Percentiles rank a stretch among this genome's conserved stretches.
Evolutionary conservation across 352 stramenopile species (phyloP).

Genomic region (Pythium sp.): DNA sequence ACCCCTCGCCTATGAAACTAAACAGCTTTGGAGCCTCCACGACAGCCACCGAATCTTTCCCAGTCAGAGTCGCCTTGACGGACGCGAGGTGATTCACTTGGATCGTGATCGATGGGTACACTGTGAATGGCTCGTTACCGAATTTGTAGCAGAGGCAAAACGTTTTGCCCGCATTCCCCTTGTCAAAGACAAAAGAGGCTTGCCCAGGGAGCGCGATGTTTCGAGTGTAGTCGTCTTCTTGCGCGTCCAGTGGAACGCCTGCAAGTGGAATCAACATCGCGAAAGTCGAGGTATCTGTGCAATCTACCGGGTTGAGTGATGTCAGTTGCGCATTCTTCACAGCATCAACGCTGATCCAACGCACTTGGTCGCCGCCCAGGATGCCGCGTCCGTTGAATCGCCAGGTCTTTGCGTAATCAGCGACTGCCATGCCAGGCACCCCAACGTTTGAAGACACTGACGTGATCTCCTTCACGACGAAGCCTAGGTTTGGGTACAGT

Average conservation of each 20-base stretch:
- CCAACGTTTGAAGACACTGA: slow-evolving; percentile 32
- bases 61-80: slow-evolving; percentile 26
- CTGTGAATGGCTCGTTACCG: slow-evolving; percentile 52
- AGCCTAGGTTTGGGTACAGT: slow-evolving; percentile 39
- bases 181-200: slow-evolving; percentile 35
- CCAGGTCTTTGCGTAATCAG: slow-evolving; percentile 53
- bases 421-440: slow-evolving; percentile 37
- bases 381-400: slow-evolving; percentile 44
- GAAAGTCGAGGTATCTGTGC: slow-evolving; percentile 31
- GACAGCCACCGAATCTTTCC: slow-evolving; percentile 40
- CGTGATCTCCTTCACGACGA: slow-evolving; percentile 54
- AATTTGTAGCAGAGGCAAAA: slow-evolving; percentile 74
- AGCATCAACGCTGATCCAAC: slow-evolving; percentile 46
- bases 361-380: slow-evolving; percentile 37
- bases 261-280: slow-evolving; percentile 26
- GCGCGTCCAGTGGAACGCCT: slow-evolving; percentile 15
- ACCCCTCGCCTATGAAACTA: slow-evolving; percentile 43
- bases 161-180: slow-evolving; percentile 37
- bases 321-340: slow-evolving; percentile 28
- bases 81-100: slow-evolving; percentile 43
- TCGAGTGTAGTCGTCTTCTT: slow-evolving; percentile 50
- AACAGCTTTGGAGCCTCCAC: slow-evolving; percentile 54
- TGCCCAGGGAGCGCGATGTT: slow-evolving; percentile 17
- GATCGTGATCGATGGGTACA: slow-evolving; percentile 44
- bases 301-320: slow-evolving; percentile 27